Evolutionary conservation across 129 eudicot genomes (phyloP), one percentile per base, ranked within the genome.

Genomic region (carrot (Daucus carota)): DNA sequence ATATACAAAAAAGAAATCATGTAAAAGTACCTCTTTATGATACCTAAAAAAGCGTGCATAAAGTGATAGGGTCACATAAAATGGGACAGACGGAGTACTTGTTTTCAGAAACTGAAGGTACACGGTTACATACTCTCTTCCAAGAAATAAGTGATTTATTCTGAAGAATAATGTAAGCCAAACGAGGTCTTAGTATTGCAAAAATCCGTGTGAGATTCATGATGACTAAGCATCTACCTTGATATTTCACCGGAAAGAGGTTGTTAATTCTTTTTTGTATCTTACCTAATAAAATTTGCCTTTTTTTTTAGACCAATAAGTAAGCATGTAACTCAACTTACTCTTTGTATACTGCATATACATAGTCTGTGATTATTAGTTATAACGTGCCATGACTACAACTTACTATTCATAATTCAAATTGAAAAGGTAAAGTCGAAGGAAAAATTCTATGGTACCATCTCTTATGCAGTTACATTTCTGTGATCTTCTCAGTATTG

Each of bases 401-500:
- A n/a, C 73, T 68, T 68, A 10, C 29, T 68, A 36, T 26, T 16
- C 18, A 1, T 68, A 2, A 36, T 3, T 24, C 62, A 9, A 41
- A n/a, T 26, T 40, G 73, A 36, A 29, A 24, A 36, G 7, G 34
- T 48, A 70, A 44, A 46, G 77, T 63, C 40, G 15, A 12, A 13
- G 14, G 38, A 72, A 36, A 50, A 60, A 31, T 73, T 59, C 38
- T 28, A 16, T 6, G n/a, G 45, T 63, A 43, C 33, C 70, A 66
- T n/a, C 43, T 43, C 79, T 72, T 71, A 76, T 0, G 75, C 65
- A 38, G 6, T 69, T 79, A 32, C 71, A n/a, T 85, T 73, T 43
- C 16, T 70, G 38, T 74, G 31, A n/a, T n/a, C 31, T 41, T 87
- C 34, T 54, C 86, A 95, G 99, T 78, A 95, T 95, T 54, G 99